Base-by-base conservation (phyloP, 2,329 filamentous ascomycete genomes). In the Diaporthe citrichinensis region DNA sequence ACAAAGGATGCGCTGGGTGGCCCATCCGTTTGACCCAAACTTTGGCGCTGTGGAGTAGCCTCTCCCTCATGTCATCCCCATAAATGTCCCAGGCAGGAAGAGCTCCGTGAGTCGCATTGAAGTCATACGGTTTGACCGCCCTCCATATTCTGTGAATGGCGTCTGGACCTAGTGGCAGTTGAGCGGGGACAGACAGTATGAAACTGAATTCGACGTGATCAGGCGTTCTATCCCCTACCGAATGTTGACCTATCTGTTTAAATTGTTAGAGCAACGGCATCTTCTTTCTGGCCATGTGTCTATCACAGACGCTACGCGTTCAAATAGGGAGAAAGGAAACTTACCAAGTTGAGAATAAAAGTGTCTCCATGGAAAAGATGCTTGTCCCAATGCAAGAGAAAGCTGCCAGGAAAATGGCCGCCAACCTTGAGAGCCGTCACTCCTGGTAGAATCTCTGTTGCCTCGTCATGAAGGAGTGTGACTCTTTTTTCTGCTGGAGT, bases 321-420 rank as follows among this genome's bases (percentile, higher is more conserved):
- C 36, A 39, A 34, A 10, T 57, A 17, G 28, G 51, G 28, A 12
- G 3, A 23, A 3, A 17, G 53, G 10, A 20, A 58, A 58, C 55
- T n/a, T 58, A 58, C 55, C 20, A 20, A 58, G 23, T 58, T 58
- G 8, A 15, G 23, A 58, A 23, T 17, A 36, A 58, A 58, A n/a
- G 55, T 58, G 31, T 36, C 55, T n/a, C 55, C 55, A 36, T 58
- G 55, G 55, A 58, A 58, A 31, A 36, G 55, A 36, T n/a, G 55
- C 31, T 36, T 58, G 10, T 58, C 55, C 55, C 55, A 58, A n/a
- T 58, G 55, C 31, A 58, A 23, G 55, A 58, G 55, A 14, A 36
- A 36, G 55, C 55, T 58, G 9, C 55, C 55, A 34, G 55, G 55
- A 36, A 58, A 58, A 36, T 58, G 28, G 20, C 55, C 55, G 17